Evolutionary conservation across 208 protist species (phyloP).

Genomic region (Crithidia expoeki): DNA sequence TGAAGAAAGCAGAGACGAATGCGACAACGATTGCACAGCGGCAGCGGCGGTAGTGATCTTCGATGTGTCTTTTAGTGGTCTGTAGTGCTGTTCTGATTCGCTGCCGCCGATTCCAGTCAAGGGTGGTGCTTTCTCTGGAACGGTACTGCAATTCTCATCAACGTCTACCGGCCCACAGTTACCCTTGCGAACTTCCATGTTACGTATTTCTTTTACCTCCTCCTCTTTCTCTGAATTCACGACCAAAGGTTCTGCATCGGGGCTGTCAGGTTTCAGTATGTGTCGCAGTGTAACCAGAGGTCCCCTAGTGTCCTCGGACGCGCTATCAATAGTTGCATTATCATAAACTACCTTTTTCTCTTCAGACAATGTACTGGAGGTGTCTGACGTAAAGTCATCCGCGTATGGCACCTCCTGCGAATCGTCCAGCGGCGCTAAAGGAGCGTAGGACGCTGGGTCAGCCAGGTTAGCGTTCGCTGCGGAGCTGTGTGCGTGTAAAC

Average conservation of each 20-base stretch:
- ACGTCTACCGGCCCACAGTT: too few relatives aligned
- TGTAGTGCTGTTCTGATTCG: not conserved
- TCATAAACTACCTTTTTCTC: not conserved
- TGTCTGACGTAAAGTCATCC: conserved; percentile 4
- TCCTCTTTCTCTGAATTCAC: not conserved
- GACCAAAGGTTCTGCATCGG: not conserved
- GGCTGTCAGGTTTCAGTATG: not conserved
- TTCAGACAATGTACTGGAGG: not conserved
- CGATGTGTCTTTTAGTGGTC: not conserved
- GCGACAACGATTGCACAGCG: not conserved
- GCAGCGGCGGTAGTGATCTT: not conserved
- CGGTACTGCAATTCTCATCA: too few relatives aligned
- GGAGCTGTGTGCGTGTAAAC: too few relatives aligned
- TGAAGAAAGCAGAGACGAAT: not conserved
- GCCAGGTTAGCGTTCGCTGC: too few relatives aligned
- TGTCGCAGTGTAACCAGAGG: not conserved
- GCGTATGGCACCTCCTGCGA: not conserved
- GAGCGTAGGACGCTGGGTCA: not conserved
- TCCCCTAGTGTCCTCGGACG: not conserved
- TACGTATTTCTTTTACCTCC: not conserved
- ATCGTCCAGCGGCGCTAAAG: not conserved
- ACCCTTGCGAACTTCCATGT: too few relatives aligned
- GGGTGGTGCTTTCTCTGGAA: not conserved
- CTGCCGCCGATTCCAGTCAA: too few relatives aligned
- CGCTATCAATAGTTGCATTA: not conserved